phyloP scores from a whole-genome alignment of 352 stramenopile genomes.

The Pythium oligandrum region DNA sequence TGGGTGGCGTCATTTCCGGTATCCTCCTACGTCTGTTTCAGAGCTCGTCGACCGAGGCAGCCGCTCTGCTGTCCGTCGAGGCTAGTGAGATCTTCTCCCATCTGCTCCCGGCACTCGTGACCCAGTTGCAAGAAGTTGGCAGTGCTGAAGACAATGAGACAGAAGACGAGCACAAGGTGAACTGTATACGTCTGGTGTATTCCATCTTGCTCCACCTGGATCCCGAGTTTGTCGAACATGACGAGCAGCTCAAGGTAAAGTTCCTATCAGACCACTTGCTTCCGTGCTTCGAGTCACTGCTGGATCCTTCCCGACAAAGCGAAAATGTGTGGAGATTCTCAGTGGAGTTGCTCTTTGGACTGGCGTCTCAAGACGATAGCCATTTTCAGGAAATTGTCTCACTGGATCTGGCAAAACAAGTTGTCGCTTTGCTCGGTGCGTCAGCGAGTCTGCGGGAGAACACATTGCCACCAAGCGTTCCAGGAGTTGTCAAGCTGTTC shows the following conservation, averaged over 20 bases:
- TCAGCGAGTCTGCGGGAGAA: background rate
- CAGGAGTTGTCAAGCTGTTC: slow-evolving; percentile 7
- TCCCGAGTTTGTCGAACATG: slow-evolving; percentile 14
- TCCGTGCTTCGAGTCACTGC: slow-evolving; percentile 27
- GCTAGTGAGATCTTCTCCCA: slow-evolving; percentile 37
- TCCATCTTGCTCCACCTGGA: slow-evolving; percentile 47
- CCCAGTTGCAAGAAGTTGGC: slow-evolving; percentile 14
- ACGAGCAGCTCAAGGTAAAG: slow-evolving; percentile 18
- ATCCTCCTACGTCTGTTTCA: slow-evolving; percentile 50
- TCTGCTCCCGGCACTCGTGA: slow-evolving; percentile 43
- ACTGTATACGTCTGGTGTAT: slow-evolving; percentile 51
- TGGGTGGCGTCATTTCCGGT: slow-evolving; percentile 32
- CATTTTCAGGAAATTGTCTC: slow-evolving; percentile 1
- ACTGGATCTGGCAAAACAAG: background rate
- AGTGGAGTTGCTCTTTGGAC: slow-evolving; percentile 40
- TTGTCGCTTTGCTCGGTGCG: background rate
- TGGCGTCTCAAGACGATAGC: slow-evolving; percentile 22
- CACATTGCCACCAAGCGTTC: slow-evolving; percentile 7
- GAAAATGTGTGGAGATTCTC: slow-evolving; percentile 49
- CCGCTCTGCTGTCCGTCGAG: slow-evolving; percentile 37
- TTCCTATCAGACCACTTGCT: slow-evolving; percentile 51
- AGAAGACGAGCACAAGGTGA: slow-evolving; percentile 25
- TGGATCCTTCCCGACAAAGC: slow-evolving; percentile 6
- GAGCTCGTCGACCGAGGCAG: slow-evolving; percentile 26
- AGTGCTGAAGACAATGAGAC: slow-evolving; percentile 4